Conservation (phyloP, 768 basidiomycete species). For the Lactarius hengduanensis region DNA sequence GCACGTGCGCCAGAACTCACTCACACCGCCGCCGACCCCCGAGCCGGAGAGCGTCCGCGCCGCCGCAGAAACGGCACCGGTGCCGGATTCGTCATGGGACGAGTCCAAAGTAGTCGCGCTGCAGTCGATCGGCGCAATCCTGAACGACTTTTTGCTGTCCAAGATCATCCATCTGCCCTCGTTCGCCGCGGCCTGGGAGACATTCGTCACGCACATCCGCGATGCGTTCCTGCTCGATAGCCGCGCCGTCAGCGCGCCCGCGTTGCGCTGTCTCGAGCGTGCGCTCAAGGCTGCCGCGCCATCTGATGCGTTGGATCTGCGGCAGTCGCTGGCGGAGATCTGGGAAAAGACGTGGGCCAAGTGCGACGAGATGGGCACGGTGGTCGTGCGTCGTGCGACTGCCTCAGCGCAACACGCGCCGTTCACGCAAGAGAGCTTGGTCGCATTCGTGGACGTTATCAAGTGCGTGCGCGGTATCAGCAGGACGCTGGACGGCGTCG, state of each 20-base stretch:
- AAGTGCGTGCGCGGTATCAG: conserved; percentile 55
- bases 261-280: conserved; percentile 79
- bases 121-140: conserved; percentile 79
- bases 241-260: conserved; percentile 73
- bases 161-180: conserved; percentile 73
- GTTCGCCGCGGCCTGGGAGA: conserved; percentile 70
- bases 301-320: conserved; percentile 32
- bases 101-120: conserved; percentile 87
- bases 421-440: conserved; percentile 84
- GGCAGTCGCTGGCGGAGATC: conserved; percentile 44
- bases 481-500: conserved; percentile 46
- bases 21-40: conserved; percentile 18
- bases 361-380: conserved; percentile 63
- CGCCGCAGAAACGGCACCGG: neutral
- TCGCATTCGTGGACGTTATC: conserved; percentile 75
- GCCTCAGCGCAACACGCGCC: conserved; percentile 34
- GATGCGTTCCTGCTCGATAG: conserved; percentile 64
- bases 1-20: conserved; percentile 46
- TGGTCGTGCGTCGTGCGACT: conserved; percentile 40
- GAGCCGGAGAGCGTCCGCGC: conserved; percentile 17
- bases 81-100: conserved; percentile 62
- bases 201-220: conserved; percentile 70
- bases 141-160: conserved; percentile 71
- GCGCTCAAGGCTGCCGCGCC: conserved; percentile 59
- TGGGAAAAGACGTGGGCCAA: conserved; percentile 69